Evolutionary conservation across 257 asterid genomes (phyloP), one percentile per base, ranked within the genome.

Genomic region (Lithospermum erythrorhizon): DNA sequence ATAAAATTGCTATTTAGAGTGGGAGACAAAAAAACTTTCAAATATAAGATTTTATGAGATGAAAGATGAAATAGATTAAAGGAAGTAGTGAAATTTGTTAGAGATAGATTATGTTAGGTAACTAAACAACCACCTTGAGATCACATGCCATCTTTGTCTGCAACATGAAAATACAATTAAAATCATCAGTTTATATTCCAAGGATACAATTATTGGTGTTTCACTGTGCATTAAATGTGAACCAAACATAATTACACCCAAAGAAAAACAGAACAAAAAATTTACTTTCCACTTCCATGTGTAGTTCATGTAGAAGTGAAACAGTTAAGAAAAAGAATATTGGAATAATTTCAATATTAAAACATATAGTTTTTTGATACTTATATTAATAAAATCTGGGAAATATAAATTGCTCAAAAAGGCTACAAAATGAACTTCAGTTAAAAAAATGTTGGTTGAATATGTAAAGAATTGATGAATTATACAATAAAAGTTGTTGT

Each of bases 41-140:
- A n/a, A n/a, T n/a, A n/a, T 27, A 3, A 27, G 30, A 27, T 27
- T 27, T 27, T 27, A 27, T 27, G 6, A 27, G 30, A 27, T 27
- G 1, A 35, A 35, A 35, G 45, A 35, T 35, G 45, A 35, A 35
- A 13, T 35, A 35, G 6, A 27, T 27, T n/a, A 27, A 24, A 27
- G 32, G 14, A 7, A 35, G 13, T 13, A 35, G 7, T 35, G 45
- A 35, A 10, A 35, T 37, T 68, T 61, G 29, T 73, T 71, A 61
- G 68, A 64, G 61, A 70, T 59, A 65, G 60, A 66, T 62, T 58
- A 75, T 70, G 79, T 64, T 70, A 62, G 76, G 76, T 75, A 73
- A 74, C 73, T 70, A 63, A 62, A 66, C 75, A 65, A 70, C 75
- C 78, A 69, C 64, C 73, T 52, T 56, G 45, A 59, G 30, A 55